Base-by-base conservation (phyloP, 2,329 filamentous ascomycete species). In the Cladosporium halotolerans region DNA sequence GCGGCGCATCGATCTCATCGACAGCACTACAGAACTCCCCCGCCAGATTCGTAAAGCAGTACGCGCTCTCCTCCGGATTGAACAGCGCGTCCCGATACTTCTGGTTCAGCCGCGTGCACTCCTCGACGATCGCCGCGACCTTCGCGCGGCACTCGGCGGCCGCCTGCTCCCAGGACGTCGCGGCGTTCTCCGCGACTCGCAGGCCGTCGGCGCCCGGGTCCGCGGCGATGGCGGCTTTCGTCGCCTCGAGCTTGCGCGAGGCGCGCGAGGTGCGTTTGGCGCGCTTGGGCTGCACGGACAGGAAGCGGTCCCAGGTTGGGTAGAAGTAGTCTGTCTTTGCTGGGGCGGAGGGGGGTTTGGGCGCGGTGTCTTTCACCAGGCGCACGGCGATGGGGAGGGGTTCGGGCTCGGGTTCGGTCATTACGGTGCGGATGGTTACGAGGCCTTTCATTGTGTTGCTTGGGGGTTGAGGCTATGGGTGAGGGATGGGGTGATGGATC, bases 61-160 rank as follows among this genome's bases (percentile, higher is more conserved):
- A 60, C 9, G 56, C 51, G 66, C 91, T 88, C 36, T 80, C 75
- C 65, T 93, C 89, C 48, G 95, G 82, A 66, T 95, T 86, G 65
- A 95, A 95, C 67, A 93, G 83, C n/a, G 84, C 81, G 65, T 95
- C 89, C 13, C 85, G 80, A 66, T 95, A 96, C 69, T 89, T 92
- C 63, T 89, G 85, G 69, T 95, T 95, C 54, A 89, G 76, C 8
- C 87, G 79, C 18, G 82, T 77, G 66, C 89, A 95, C 62, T 83
- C 80, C 54, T 73, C 75, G 31, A 79, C 75, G 52, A 83, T 83
- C 55, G 79, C 78, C 8, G 74, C 70, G 5, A 83, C 80, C 48
- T 80, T 79, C 53, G 79, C 79, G 51, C 75, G 77, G 70, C 89
- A 95, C 54, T 84, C 79, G 18, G 78, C 78, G 3, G 78, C 81